Conservation (phyloP, 2,329 filamentous ascomycete genomes). For the Fusarium nelsonii region DNA sequence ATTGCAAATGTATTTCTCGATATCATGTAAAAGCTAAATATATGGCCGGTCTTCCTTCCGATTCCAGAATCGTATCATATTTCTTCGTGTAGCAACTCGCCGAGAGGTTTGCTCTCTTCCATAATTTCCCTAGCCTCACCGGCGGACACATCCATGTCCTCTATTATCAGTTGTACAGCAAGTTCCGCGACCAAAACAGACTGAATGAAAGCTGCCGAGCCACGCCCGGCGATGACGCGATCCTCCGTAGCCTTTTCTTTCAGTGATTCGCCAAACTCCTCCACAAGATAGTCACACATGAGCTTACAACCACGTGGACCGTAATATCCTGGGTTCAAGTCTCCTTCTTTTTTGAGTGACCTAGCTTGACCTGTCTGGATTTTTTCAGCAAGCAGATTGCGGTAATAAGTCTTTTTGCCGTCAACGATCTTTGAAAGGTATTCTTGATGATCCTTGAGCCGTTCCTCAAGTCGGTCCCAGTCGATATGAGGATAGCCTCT, state of each 20-base stretch:
- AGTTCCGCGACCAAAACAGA: slow-evolving; percentile 82
- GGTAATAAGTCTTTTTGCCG: slow-evolving; percentile 71
- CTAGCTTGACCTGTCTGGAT: slow-evolving; percentile 68
- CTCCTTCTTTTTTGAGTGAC: slow-evolving; percentile 69
- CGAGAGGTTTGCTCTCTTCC: slow-evolving; percentile 74
- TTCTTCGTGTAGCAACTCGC: slow-evolving; percentile 76
- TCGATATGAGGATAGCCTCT: slow-evolving; percentile 77
- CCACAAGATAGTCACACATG: slow-evolving; percentile 78
- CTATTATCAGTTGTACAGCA: slow-evolving; percentile 65
- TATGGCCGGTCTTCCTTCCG: neutral
- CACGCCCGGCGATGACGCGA: slow-evolving; percentile 73
- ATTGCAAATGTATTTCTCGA: slow-evolving; percentile 34
- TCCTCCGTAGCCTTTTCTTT: slow-evolving; percentile 74
- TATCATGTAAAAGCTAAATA: neutral
- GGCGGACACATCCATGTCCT: slow-evolving; percentile 64
- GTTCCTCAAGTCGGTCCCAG: slow-evolving; percentile 71
- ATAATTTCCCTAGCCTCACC: slow-evolving; percentile 67
- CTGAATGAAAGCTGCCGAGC: slow-evolving; percentile 77
- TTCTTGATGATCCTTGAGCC: slow-evolving; percentile 68
- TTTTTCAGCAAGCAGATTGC: slow-evolving; percentile 65
- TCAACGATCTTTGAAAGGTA: slow-evolving; percentile 71
- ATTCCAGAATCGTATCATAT: slow-evolving; percentile 32
- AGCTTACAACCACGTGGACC: slow-evolving; percentile 77
- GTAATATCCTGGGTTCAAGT: slow-evolving; percentile 83
- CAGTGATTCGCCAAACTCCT: slow-evolving; percentile 69